phyloP scores from a whole-genome alignment of 164 flowering plant genomes.

The Warburgia ugandensis region DNA sequence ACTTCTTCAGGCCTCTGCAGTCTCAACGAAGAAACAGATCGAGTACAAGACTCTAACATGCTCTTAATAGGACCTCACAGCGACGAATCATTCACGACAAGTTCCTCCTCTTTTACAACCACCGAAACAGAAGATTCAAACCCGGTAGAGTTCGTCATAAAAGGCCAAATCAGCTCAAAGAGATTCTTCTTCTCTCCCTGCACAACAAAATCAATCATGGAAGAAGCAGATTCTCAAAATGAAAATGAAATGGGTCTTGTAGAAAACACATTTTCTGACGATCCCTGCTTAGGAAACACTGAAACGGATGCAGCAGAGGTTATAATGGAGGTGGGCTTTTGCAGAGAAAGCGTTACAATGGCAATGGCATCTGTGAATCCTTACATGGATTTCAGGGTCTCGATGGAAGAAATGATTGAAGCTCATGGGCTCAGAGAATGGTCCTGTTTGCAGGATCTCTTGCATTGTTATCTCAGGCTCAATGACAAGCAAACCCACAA shows the following conservation, averaged over 20 bases:
- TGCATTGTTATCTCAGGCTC: constrained; percentile 51
- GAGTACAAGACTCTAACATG: neutral
- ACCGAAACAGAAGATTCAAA: constrained; percentile 1
- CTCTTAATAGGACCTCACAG: neutral
- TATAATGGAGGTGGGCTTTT: constrained; percentile 1
- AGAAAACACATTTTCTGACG: neutral
- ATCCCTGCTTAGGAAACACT: constrained; percentile 1
- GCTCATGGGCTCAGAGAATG: constrained; percentile 52
- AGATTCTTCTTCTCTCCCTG: constrained; percentile 18
- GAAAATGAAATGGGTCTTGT: neutral
- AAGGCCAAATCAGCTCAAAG: constrained; percentile 4
- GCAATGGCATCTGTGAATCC: constrained; percentile 58
- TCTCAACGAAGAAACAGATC: constrained; percentile 8
- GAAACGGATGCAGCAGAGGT: neutral
- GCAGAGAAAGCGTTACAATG: constrained; percentile 37
- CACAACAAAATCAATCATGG: constrained; percentile 17
- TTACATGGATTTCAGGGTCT: constrained; percentile 49
- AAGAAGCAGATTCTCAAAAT: neutral
- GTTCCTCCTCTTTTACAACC: constrained; percentile 5
- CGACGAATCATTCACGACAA: constrained; percentile 3
- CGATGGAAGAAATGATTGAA: constrained; percentile 79
- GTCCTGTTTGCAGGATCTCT: constrained; percentile 52
- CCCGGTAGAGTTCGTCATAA: neutral
- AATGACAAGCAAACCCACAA: constrained; percentile 34
- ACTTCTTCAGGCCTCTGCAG: constrained; percentile 5